Percentiles rank a stretch among this genome's conserved stretches.
Evolutionary conservation across 257 asterid species (phyloP).

Genomic region (Echites panduratus): DNA sequence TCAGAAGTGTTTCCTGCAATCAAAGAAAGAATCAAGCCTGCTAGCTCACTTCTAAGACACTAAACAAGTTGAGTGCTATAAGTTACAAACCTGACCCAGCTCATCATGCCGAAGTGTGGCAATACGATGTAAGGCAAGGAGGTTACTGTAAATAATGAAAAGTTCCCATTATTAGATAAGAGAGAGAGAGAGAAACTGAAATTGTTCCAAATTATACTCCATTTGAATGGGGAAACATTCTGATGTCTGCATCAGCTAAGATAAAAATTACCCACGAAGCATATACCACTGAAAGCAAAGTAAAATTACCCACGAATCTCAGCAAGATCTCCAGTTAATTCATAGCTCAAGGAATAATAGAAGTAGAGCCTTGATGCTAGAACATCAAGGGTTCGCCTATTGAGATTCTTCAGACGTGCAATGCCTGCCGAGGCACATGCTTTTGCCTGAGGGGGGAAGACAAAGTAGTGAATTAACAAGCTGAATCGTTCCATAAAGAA

Average conservation of each 20-base stretch:
- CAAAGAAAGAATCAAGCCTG: background rate
- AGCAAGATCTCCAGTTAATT: conserved; percentile 80
- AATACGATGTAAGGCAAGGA: conserved; percentile 83
- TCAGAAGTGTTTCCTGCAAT: conserved; percentile 83
- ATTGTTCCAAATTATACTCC: background rate
- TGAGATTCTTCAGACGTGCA: conserved; percentile 69
- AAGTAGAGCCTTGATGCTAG: conserved; percentile 81
- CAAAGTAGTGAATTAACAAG: background rate
- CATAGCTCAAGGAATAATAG: conserved; percentile 84
- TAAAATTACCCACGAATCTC: conserved; percentile 73
- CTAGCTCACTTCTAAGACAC: conserved; percentile 3
- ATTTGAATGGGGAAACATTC: background rate
- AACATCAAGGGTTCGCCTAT: conserved; percentile 76
- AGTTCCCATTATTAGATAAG: conserved; percentile 11
- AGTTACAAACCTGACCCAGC: conserved; percentile 80
- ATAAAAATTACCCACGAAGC: background rate
- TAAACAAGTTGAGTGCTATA: conserved; percentile 1
- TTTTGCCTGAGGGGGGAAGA: conserved; percentile 57
- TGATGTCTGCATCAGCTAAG: background rate
- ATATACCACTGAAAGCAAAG: background rate
- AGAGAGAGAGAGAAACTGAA: background rate
- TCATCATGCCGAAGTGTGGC: conserved; percentile 92
- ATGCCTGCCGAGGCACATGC: conserved; percentile 85
- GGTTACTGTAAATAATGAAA: conserved; percentile 43
- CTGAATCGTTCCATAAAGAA: background rate